Base-by-base conservation (phyloP, 495 filamentous ascomycete genomes). In the Xylaria sp. region DNA sequence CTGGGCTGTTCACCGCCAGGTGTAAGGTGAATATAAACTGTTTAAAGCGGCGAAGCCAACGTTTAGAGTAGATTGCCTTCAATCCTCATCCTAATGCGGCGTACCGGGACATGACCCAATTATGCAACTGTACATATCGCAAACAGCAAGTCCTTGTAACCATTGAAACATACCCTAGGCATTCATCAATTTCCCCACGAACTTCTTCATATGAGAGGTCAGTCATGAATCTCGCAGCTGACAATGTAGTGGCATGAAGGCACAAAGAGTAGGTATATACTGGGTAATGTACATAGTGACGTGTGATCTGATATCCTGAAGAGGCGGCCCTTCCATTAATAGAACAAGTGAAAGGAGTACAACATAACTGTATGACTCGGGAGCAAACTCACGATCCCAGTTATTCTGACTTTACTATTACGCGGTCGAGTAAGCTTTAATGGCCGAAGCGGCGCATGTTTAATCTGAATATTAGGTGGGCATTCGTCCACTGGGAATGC, bases 301-400 rank as follows among this genome's bases (percentile, higher is more conserved):
- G 48, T 11, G 2, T 52, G 12, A 9, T 2, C 24, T 21, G 31
- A 3, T 61, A 17, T n/a, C 11, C 29, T 1, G 46, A 7, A 4
- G 2, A 12, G 12, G 0, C 5, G 21, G 12, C 26, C 46, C 21
- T 55, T 43, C 26, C 33, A 55, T 55, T 55, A 52, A 52, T 26
- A 35, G n/a, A 35, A 55, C 62, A 67, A 52, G 62, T 29, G 62
- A 52, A 40, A 21, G 63, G 41, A 48, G 63, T 14, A 40, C 46
- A 55, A 7, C 35, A 40, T n/a, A 26, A 3, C 11, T 12, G 7
- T 6, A 35, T 41, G 31, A 55, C 48, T 52, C 31, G 21, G 33
- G 50, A 26, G 26, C 31, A 55, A 52, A 8, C 44, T 21, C 7
- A 52, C 37, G 21, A 43, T 17, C 21, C 5, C 37, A 37, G 31